A percentile compares a stretch with the other conserved stretches of the same genome.
Evolutionary conservation across 83 land plant species (phyloP).

Genomic region (Picea engelmannii): DNA sequence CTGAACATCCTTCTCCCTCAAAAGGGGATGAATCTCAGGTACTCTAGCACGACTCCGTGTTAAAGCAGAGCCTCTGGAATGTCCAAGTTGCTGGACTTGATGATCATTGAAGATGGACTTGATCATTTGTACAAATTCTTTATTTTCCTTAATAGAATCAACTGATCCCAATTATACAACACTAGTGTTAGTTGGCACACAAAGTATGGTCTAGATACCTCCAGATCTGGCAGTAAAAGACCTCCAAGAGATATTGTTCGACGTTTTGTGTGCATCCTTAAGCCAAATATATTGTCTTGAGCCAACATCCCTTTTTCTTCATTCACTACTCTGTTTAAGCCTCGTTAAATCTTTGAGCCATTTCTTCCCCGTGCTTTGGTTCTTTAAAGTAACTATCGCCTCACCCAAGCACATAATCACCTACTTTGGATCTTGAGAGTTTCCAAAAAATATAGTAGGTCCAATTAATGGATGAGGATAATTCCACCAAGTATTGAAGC

Average conservation of each 20-base stretch:
- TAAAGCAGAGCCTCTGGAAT: neutral
- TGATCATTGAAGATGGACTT: conserved; percentile 22
- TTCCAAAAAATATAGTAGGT: too few relatives aligned
- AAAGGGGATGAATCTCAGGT: neutral
- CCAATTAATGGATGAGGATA: too few relatives aligned
- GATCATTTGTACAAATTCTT: conserved; percentile 32
- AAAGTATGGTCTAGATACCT: conserved; percentile 57
- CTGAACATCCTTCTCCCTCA: neutral
- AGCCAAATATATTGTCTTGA: conserved; percentile 54
- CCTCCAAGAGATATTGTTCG: conserved; percentile 37
- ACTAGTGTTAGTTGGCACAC: conserved; percentile 59
- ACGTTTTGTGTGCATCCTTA: conserved; percentile 17
- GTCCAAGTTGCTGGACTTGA: neutral
- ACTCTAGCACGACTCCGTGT: neutral
- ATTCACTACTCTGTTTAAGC: too few relatives aligned
- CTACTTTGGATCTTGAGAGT: too few relatives aligned
- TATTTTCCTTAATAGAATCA: conserved; percentile 33
- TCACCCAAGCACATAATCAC: too few relatives aligned
- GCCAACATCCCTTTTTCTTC: conserved; percentile 22
- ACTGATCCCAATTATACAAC: conserved; percentile 76
- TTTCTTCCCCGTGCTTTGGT: too few relatives aligned
- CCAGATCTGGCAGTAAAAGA: conserved; percentile 47
- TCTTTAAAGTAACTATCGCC: too few relatives aligned
- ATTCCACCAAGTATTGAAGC: too few relatives aligned
- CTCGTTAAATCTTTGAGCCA: too few relatives aligned